These are phyloP conservation scores for Marasmius tenuissimus DNA, from an alignment of 1,284 basidiomycete species.

Conservation along the genomic window DNA sequence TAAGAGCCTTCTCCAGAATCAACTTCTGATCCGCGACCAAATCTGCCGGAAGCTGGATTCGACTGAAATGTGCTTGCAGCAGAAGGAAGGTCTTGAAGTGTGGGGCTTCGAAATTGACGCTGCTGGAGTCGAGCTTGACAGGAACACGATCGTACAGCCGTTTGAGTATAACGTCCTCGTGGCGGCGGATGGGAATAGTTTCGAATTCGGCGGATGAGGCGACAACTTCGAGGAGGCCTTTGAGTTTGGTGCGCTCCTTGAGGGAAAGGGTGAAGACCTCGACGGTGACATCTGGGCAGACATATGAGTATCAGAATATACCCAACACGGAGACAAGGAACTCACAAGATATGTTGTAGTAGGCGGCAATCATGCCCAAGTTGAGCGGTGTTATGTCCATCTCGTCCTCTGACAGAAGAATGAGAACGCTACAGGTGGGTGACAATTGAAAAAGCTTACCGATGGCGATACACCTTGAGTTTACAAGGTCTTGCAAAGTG, in stretches of 20 bases:
- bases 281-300: constrained; percentile 78
- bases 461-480: constrained; percentile 93
- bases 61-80: constrained; percentile 95
- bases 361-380: constrained; percentile 95
- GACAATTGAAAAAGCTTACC: constrained; percentile 45
- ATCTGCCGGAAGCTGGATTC: constrained; percentile 89
- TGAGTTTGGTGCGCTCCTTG: constrained; percentile 96
- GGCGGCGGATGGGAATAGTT: constrained; percentile 89
- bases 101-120: constrained; percentile 82
- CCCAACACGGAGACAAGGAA: constrained; percentile 10
- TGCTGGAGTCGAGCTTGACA: constrained; percentile 81
- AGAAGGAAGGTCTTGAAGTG: constrained; percentile 99
- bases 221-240: constrained; percentile 94
- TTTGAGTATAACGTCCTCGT: constrained; percentile 80
- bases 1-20: constrained; percentile 89
- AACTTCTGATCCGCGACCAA: constrained; percentile 88
- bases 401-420: constrained; percentile 67
- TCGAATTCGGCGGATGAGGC: constrained; percentile 97
- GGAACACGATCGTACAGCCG: constrained; percentile 97
- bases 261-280: constrained; percentile 96
- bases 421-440: constrained; percentile 10
- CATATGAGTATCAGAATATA: constrained; percentile 10
- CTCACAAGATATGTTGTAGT: constrained; percentile 87
- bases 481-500: constrained; percentile 88
- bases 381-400: constrained; percentile 93